Evolutionary conservation across 345 rosid genomes (phyloP).

Genomic region (Eucalyptus shirleyi): DNA sequence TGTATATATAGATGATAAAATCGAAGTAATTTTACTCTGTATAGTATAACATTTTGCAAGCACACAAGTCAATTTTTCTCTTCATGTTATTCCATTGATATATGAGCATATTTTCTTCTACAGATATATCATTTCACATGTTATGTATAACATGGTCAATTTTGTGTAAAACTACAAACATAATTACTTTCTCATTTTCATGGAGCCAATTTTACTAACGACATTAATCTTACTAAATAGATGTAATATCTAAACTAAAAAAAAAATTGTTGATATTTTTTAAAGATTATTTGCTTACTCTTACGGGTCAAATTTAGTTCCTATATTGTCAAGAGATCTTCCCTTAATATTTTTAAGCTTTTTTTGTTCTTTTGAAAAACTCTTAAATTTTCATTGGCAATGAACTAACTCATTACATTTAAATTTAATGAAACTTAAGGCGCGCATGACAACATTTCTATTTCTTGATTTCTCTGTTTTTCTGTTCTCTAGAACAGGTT

Average conservation of each 20-base stretch:
- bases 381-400: no score
- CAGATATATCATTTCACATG: neutral
- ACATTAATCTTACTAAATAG: neutral
- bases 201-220: neutral
- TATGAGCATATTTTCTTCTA: neutral
- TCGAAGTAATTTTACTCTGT: neutral
- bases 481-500: fast-evolving
- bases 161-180: neutral
- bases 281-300: neutral
- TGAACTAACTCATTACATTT: no score
- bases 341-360: neutral
- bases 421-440: no score
- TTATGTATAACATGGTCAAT: neutral
- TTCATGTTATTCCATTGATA: neutral
- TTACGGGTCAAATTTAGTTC: neutral
- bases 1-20: neutral
- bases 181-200: neutral
- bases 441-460: no score
- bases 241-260: neutral
- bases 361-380: no score
- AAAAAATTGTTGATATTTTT: neutral
- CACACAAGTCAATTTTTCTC: neutral
- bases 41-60: neutral
- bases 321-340: no score
- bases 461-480: fast-evolving